Evolutionary conservation across 257 asterid species (phyloP).

Genomic region (Marsdenia floribunda): DNA sequence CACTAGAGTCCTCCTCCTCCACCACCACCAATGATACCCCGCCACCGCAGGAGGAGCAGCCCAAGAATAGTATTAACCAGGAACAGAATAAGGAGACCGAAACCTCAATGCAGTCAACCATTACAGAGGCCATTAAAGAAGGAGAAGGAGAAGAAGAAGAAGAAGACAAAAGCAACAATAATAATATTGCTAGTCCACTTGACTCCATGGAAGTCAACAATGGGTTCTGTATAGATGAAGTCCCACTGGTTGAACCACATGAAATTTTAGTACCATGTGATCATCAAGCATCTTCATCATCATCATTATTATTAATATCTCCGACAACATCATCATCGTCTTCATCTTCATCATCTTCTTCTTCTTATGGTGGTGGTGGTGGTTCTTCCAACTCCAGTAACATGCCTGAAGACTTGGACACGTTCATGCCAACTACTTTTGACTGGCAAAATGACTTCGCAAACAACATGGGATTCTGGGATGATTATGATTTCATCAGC

Average conservation of each 20-base stretch:
- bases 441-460: conserved; percentile 37
- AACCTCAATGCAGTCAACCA: conserved; percentile 24
- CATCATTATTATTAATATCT: conserved; percentile 29
- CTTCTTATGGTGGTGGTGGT: conserved; percentile 5
- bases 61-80: neutral
- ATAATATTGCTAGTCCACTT: neutral
- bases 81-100: conserved; percentile 14
- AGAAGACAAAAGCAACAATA: neutral
- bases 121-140: conserved; percentile 10
- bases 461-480: conserved; percentile 56
- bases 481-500: conserved; percentile 42
- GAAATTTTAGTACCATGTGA: conserved; percentile 44
- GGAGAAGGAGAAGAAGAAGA: conserved; percentile 5
- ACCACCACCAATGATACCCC: conserved; percentile 21
- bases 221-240: conserved; percentile 70
- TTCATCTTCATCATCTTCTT: conserved; percentile 26
- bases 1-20: conserved; percentile 42
- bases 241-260: conserved; percentile 63
- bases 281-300: conserved; percentile 22
- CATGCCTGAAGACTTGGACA: conserved; percentile 30
- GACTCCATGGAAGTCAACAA: conserved; percentile 38
- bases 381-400: conserved; percentile 13
- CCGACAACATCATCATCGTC: conserved; percentile 24
- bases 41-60: conserved; percentile 17
- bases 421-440: conserved; percentile 16